Base-by-base conservation (phyloP, 257 asterid species). In the Solanum paucissectum region DNA sequence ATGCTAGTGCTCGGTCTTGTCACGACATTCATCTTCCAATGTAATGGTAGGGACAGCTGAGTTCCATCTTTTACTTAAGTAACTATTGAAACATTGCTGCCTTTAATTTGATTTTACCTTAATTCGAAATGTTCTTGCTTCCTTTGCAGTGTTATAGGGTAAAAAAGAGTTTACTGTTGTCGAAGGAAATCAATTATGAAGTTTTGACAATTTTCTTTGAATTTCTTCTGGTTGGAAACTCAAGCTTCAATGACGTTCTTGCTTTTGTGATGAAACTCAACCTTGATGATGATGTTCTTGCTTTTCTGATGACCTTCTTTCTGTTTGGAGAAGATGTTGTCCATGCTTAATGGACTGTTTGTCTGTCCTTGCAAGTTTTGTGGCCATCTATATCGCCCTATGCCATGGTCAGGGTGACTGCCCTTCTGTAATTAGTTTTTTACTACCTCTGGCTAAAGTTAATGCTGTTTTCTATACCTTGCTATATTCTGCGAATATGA, bases 1-100 rank as follows among this genome's bases (percentile, higher is more conserved):
- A 95, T 94, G 1, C 94, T 90, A 29, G 95, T 94, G 71, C 98
- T 95, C 34, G 94, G 92, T 77, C 92, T 91, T 21, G 96, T 95
- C 12, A 91, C 94, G 2, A 91, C 95, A 12, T 92, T 91, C 42
- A 91, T 94, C 58, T 91, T 95, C 92, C 96, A 94, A 91, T 95
- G 89, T 90, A 95, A 91, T 42, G 98, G 98, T 95, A 89, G 83
- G 76, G 69, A 21, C 20, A 82, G 44, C 21, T 46, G 66, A 44
- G 32, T 82, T n/a, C 21, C 68, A 38, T 27, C 71, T 20, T 49
- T 79, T 66, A 37, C 36, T 82, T 74, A 0, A 29, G 86, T 52
- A 8, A 44, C 71, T 77, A 27, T 74, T 37, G 77, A 55, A 16
- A 36, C 29, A 21, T 18, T 32, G n/a, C 12, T 77, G 52, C 62